Evolutionary conservation across 305 asterid genomes (phyloP).

Genomic region (Solanum hybrid): DNA sequence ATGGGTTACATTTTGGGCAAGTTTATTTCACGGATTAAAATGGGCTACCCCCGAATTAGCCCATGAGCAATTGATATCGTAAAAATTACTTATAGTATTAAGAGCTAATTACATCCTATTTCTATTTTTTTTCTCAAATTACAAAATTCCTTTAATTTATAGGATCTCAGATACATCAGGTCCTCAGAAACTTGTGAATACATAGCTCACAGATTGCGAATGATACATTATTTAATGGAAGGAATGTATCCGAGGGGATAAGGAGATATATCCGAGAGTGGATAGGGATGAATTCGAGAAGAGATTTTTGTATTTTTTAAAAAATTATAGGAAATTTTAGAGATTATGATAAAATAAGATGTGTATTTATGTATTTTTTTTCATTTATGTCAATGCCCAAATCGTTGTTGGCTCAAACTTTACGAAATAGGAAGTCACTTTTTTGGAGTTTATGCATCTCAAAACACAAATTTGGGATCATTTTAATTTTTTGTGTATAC

Average conservation of each 20-base stretch:
- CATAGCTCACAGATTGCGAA: no score
- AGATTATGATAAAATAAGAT: no score
- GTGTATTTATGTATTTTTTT: neutral
- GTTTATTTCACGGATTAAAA: no score
- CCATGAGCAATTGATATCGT: neutral
- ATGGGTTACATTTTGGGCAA: neutral
- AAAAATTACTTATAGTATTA: neutral
- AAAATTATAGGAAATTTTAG: no score
- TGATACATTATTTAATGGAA: neutral
- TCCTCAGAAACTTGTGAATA: neutral
- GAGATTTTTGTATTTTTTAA: neutral
- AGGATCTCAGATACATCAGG: accelerated
- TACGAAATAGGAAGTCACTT: accelerated
- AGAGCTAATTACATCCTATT: neutral
- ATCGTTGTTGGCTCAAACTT: neutral
- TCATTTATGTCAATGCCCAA: neutral
- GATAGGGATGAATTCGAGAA: accelerated
- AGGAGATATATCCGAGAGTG: neutral
- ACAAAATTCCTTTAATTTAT: accelerated
- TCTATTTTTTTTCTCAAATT: accelerated
- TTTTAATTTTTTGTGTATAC: accelerated
- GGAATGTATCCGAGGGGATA: no score
- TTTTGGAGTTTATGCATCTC: neutral
- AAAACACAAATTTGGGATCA: neutral
- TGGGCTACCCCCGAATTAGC: no score